A percentile compares a stretch with the other conserved stretches of the same genome.
Conservation (phyloP, 2,329 filamentous ascomycete species). For the Tolypocladium album region DNA sequence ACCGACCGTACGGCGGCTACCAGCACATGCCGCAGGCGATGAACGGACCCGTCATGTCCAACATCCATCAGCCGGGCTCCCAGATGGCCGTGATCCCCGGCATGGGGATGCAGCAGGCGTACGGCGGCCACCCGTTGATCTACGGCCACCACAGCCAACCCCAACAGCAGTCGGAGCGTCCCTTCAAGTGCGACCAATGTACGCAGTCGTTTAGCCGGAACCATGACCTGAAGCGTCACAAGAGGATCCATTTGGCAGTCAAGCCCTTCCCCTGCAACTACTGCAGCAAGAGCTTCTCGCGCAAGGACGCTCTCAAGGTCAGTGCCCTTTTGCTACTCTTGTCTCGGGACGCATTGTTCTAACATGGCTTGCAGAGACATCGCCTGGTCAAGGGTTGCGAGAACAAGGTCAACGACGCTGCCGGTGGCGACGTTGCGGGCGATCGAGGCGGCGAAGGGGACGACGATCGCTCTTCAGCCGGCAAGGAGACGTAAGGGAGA, state of each 20-base stretch:
- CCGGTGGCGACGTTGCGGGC: conserved; percentile 9
- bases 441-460: conserved; percentile 4
- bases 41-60: conserved; percentile 62
- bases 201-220: conserved; percentile 92
- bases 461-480: conserved; percentile 3
- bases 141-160: conserved; percentile 45
- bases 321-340: conserved; percentile 12
- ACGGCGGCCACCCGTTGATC: conserved; percentile 50
- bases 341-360: conserved; percentile 1
- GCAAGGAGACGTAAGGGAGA: conserved; percentile 1
- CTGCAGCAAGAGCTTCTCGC: conserved; percentile 93
- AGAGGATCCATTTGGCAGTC: conserved; percentile 85
- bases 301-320: conserved; percentile 96
- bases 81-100: conserved; percentile 61
- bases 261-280: conserved; percentile 89
- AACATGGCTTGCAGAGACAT: conserved; percentile 35
- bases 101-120: conserved; percentile 42
- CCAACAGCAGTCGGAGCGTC: conserved; percentile 56
- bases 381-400: conserved; percentile 55
- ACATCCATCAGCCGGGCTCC: conserved; percentile 61
- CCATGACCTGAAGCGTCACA: conserved; percentile 91
- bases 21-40: conserved; percentile 47
- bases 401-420: conserved; percentile 16
- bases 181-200: conserved; percentile 91
- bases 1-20: conserved; percentile 31